Conservation (phyloP, 495 filamentous ascomycete species). For the Thermothielavioides terrestris region DNA sequence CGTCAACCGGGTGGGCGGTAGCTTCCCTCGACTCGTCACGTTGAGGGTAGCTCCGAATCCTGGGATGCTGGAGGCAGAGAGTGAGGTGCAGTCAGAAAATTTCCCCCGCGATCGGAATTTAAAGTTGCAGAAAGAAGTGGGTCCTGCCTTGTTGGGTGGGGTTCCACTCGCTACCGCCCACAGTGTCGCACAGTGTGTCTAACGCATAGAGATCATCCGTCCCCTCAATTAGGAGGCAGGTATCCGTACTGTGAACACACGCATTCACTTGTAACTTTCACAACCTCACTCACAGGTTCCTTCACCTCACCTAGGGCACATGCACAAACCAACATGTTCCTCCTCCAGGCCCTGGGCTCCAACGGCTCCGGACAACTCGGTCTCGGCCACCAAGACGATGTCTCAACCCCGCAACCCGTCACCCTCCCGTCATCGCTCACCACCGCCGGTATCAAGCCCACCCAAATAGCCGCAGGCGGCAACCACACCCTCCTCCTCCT, state of each 20-base stretch:
- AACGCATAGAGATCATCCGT: neutral
- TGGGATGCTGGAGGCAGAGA: no score
- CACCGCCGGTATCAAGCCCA: slow-evolving; percentile 11
- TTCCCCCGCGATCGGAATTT: slow-evolving; percentile 1
- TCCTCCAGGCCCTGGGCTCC: slow-evolving; percentile 78
- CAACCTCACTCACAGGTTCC: neutral
- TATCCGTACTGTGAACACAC: no score
- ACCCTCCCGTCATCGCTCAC: slow-evolving; percentile 27
- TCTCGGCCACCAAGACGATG: slow-evolving; percentile 65
- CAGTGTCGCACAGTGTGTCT: neutral
- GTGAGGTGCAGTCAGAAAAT: slow-evolving; percentile 5
- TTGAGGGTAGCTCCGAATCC: neutral
- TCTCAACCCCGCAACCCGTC: slow-evolving; percentile 56
- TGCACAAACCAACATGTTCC: slow-evolving; percentile 24
- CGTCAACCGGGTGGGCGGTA: neutral
- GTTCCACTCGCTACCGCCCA: neutral
- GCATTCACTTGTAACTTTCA: neutral
- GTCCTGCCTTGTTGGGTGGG: neutral
- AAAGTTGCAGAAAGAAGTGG: neutral
- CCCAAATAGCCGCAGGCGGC: slow-evolving; percentile 59
- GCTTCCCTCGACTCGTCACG: slow-evolving; percentile 1
- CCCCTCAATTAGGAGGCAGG: neutral
- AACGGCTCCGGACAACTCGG: slow-evolving; percentile 86
- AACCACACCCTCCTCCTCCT: slow-evolving; percentile 77
- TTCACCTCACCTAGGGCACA: neutral